Conservation (phyloP, 2,329 filamentous ascomycete species). For the Phaeosphaeriaceae sp. region DNA sequence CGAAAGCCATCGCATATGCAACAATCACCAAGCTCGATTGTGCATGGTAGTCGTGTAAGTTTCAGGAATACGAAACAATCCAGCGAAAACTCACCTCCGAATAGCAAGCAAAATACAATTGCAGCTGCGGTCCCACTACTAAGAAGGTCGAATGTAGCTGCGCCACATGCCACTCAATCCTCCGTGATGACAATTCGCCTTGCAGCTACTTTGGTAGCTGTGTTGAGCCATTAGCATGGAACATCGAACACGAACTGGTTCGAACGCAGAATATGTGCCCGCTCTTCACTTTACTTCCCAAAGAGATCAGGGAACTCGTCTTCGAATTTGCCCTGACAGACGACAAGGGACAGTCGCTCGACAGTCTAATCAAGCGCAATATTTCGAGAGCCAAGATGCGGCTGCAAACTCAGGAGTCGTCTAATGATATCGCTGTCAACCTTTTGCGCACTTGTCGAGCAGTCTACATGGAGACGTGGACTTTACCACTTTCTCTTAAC, state of each 20-base stretch:
- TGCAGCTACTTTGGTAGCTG: constrained; percentile 10
- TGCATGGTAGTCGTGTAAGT: constrained; percentile 5
- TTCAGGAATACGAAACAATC: neutral
- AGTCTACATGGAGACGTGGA: constrained; percentile 29
- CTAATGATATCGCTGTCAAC: constrained; percentile 14
- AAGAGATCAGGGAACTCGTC: constrained; percentile 25
- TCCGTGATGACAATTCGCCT: constrained; percentile 5
- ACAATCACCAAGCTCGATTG: neutral
- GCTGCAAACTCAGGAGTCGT: neutral
- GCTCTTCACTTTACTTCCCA: constrained; percentile 19
- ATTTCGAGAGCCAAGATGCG: neutral
- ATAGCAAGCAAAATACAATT: constrained; percentile 12
- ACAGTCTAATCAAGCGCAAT: neutral
- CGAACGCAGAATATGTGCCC: constrained; percentile 13
- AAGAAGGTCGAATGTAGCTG: constrained; percentile 5
- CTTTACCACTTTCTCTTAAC: constrained; percentile 19
- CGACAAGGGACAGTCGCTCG: constrained; percentile 6
- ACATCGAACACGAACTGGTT: constrained; percentile 3
- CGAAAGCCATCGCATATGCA: neutral
- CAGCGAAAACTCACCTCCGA: neutral
- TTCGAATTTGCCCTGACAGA: constrained; percentile 23
- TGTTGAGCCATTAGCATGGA: constrained; percentile 27
- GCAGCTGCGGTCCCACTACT: constrained; percentile 9
- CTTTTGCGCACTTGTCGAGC: constrained; percentile 26
- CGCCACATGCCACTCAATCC: constrained; percentile 2